Base-by-base conservation (phyloP, 768 basidiomycete genomes). In the Amanita rubescens region DNA sequence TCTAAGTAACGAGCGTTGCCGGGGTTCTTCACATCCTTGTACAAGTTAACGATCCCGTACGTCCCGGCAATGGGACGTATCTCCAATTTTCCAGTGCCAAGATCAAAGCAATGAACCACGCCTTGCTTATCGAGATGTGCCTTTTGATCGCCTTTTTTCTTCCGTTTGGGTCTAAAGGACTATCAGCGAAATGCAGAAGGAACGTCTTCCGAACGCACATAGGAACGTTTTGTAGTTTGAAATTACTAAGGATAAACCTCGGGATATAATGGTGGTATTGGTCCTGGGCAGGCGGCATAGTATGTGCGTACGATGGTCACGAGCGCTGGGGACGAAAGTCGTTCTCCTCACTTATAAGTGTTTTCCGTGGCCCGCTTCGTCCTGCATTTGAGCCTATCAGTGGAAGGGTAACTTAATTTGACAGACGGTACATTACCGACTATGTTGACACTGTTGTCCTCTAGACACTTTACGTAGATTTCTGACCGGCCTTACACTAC, bases 1-100 rank as follows among this genome's bases (percentile, higher is more conserved):
- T 71, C 71, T 2, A 69, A 49, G n/a, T 65, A 53, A 48, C 67
- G 59, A 12, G 63, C 59, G 41, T 68, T 59, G 9, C 39, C 22
- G 0, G 54, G 39, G 37, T 66, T 53, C 12, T 51, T 57, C 12
- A 56, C 38, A 32, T 69, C 49, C 20, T 38, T 50, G 35, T 50
- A 50, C 20, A 50, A 19, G 27, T 50, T 50, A 10, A 24, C 22
- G 9, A 37, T 11, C n/a, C 49, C 49, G 15, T 50, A 50, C 3
- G 38, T 35, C 33, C 5, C 11, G 49, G 20, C 35, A 3, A 50
- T 20, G 22, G 49, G 35, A 19, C 37, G 49, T 8, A 38, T 30
- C n/a, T 50, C 49, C 35, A 50, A 50, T 30, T 41, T 34, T 15
- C 49, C 33, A 5, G 37, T 39, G 10, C 20, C 37, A n/a, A 50